phyloP scores from a whole-genome alignment of 441 rosid species.

The Corymbia citriodora region DNA sequence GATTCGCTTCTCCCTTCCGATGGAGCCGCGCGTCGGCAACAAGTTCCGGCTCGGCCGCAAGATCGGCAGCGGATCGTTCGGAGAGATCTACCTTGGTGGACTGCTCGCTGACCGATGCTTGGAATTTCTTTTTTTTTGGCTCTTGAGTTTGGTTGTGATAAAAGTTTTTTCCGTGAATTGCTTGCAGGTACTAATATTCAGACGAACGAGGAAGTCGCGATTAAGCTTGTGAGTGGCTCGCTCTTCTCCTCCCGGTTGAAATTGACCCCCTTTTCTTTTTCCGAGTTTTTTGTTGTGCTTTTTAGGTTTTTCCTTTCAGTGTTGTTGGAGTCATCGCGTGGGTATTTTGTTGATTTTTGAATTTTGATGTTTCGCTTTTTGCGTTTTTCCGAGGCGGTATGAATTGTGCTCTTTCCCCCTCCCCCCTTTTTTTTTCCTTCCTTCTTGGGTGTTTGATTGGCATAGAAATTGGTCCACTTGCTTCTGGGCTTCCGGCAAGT shows the following conservation, averaged over 20 bases:
- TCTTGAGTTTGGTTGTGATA: not conserved
- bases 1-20: not conserved
- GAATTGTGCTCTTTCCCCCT: not conserved
- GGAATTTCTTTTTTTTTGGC: not conserved
- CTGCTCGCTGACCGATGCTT: not conserved
- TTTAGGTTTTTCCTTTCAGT: not conserved
- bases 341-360: not conserved
- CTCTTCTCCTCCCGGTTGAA: not conserved
- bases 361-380: not conserved
- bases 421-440: too few relatives aligned
- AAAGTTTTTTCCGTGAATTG: not conserved
- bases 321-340: not conserved
- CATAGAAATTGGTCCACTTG: not conserved
- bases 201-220: slow-evolving; percentile 53
- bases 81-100: slow-evolving; percentile 49
- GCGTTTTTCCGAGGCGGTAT: not conserved
- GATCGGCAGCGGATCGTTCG: slow-evolving; percentile 66
- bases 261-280: not conserved
- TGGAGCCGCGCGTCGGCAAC: slow-evolving; percentile 50
- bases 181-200: slow-evolving; percentile 37
- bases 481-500: not conserved
- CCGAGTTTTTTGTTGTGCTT: not conserved
- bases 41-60: slow-evolving; percentile 53
- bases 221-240: slow-evolving; percentile 39
- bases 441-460: not conserved